Evolutionary conservation across 495 filamentous ascomycete genomes (phyloP), one percentile per base, ranked within the genome.

Genomic region (Cryomyces minteri): DNA sequence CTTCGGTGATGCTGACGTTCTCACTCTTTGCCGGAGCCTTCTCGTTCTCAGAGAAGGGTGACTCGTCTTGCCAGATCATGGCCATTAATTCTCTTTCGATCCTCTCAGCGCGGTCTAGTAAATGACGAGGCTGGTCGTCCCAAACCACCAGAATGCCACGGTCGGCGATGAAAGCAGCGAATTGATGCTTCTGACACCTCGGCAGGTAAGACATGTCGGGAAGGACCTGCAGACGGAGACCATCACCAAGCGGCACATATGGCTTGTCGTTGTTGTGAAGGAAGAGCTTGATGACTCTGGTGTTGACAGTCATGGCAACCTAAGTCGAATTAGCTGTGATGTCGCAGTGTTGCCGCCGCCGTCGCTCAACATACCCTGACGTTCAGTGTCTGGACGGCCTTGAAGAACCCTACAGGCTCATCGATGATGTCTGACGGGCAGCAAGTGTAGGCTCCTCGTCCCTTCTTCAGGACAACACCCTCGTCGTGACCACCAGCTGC

Each of bases 101-200:
- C 31, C 55, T 54, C 7, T 62, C 57, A 2, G 65, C 72, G 30
- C 76, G 65, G 2, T 59, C 54, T 11, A 78, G 50, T 8, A 77
- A 53, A 34, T 70, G 63, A 49, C 67, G 64, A 0, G 76, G 74
- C 30, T 76, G 69, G 46, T 81, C 77, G 40, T 76, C 77, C 77
- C 77, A 81, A n/a, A 80, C 73, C 10, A 80, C 62, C 12, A 81
- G 53, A 4, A 77, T 59, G 30, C 62, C 59, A n/a, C 58, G 56
- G 45, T 75, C 67, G 40, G 68, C 62, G 41, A 79, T 73, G 52
- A 81, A 80, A 31, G 77, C 77, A n/a, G 73, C 77, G 47, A 75
- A 79, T 41, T 81, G 77, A 53, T 79, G 72, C 52, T 76, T 76
- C 55, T 77, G 68, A 43, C 72, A 73, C 11, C 58, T 54, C 4